Evolutionary conservation across 1,284 basidiomycete species (phyloP).

Genomic region (Rhodotorula mucilaginosa): DNA sequence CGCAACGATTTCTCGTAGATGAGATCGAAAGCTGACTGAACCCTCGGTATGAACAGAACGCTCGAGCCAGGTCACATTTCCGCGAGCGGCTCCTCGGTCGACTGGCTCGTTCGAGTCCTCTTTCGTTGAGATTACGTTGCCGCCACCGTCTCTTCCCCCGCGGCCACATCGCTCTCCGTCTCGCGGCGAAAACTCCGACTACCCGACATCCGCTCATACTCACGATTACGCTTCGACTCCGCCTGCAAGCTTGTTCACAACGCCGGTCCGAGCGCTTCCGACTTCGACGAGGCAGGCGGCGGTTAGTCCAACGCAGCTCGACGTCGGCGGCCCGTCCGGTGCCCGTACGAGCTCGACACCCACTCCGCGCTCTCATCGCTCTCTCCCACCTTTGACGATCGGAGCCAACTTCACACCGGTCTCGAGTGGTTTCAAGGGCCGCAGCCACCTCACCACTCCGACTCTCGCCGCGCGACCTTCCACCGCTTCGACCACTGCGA

Average conservation of each 20-base stretch:
- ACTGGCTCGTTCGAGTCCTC: neutral
- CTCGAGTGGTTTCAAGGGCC: neutral
- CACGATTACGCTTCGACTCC: neutral
- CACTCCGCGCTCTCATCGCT: neutral
- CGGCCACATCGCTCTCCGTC: neutral
- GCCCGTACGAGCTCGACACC: too few species aligned
- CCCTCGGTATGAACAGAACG: too few species aligned
- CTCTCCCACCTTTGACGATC: neutral
- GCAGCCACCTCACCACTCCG: too few species aligned
- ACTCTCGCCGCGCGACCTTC: neutral
- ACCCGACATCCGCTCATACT: too few species aligned
- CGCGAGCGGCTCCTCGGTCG: neutral
- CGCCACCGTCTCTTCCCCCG: neutral
- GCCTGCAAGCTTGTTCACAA: neutral
- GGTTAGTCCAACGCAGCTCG: too few species aligned
- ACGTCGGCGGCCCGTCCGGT: too few species aligned
- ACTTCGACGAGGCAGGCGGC: neutral
- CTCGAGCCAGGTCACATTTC: too few species aligned
- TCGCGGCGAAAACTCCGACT: too few species aligned
- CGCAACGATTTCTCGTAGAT: too few species aligned
- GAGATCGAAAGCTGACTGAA: too few species aligned
- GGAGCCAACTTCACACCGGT: neutral
- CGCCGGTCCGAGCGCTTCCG: neutral
- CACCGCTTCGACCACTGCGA: neutral
- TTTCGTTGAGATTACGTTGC: neutral